Base-by-base conservation (phyloP, 495 filamentous ascomycete species). In the Penicillium canescens region DNA sequence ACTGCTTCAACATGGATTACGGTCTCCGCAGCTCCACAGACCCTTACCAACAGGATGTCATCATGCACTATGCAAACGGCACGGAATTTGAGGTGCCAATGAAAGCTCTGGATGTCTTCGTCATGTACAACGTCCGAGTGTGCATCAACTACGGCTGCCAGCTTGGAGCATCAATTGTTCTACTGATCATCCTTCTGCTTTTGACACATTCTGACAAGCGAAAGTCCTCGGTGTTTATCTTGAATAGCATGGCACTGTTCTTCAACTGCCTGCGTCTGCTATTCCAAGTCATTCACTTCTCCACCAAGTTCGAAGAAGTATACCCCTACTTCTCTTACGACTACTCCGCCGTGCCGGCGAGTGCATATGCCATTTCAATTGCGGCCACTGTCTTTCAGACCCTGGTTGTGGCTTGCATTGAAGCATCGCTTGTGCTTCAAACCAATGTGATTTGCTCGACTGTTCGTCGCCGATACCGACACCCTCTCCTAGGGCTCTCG, bases 121-220 rank as follows among this genome's bases (percentile, higher is more conserved):
- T 78, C 57, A 55, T 60, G 50, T 81, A 83, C 65, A 75, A 76
- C 57, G 61, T 82, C 42, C 73, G 77, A 14, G 68, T 79, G 39
- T 75, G 77, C 67, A 85, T 91, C 82, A 87, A 85, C 67, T 91
- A 85, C 61, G 85, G 81, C 40, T 65, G 75, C 26, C 89, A 95
- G 65, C 76, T 92, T 46, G 91, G 91, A 28, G 87, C 88, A n/a
- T 83, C 81, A 26, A 54, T 87, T 54, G 62, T 88, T 20, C 83
- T 92, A 50, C 71, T 91, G 18, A 56, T 88, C 37, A 74, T 89
- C 18, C 70, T 93, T 0, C 67, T 86, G 13, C 71, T 89, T 13
- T 65, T 90, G 56, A 89, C 86, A 18, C 78, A 72, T 44, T 66
- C 70, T 12, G 79, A 85, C 46, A 90, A 88, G 66, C 83, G 85